Conservation (phyloP, 129 eudicot species). For the Pulicaria dysenterica region DNA sequence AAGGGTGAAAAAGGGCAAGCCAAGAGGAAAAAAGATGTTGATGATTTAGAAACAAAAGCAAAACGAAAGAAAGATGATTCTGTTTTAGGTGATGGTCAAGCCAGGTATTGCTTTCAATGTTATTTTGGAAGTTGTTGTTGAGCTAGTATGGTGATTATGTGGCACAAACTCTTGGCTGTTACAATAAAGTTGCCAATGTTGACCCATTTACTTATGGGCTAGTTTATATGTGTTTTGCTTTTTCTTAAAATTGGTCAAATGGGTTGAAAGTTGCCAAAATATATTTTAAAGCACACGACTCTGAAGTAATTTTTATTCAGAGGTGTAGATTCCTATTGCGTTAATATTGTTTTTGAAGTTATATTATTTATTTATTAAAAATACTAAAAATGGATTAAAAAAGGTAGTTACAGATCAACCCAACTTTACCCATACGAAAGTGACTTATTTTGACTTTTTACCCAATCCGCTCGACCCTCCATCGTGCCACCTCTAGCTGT, state of each 20-base stretch:
- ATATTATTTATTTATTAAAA: neutral
- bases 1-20: constrained; percentile 36
- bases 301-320: neutral
- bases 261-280: neutral
- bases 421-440: neutral
- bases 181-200: neutral
- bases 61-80: constrained; percentile 70
- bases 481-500: neutral
- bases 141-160: too few relatives aligned
- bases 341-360: neutral
- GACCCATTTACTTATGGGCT: neutral
- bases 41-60: constrained; percentile 35
- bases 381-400: neutral
- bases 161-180: too few relatives aligned
- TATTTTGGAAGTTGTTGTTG: neutral
- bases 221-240: neutral
- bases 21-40: constrained; percentile 42
- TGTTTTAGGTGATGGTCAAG: constrained; percentile 34
- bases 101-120: constrained; percentile 42
- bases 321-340: neutral
- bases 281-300: neutral
- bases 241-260: neutral
- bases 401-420: neutral
- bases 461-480: neutral
- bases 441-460: too few relatives aligned